Evolutionary conservation across 2,329 filamentous ascomycete genomes (phyloP).

Genomic region (Alternaria ventricosa): DNA sequence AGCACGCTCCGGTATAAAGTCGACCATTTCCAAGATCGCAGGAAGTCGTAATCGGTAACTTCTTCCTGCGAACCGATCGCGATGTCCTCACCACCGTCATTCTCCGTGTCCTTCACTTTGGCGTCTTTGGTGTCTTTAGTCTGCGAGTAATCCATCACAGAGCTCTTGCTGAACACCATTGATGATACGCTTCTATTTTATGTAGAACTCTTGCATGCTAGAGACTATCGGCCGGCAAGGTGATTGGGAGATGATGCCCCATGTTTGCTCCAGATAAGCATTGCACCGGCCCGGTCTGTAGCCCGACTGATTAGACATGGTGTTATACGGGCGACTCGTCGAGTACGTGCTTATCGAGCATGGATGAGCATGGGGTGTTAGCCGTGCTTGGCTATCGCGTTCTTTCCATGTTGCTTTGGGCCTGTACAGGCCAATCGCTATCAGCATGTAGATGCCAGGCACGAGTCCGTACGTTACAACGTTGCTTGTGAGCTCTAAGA

Average conservation of each 20-base stretch:
- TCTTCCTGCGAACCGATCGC: slow-evolving; percentile 5
- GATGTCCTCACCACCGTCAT: not conserved
- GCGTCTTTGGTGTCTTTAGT: slow-evolving; percentile 4
- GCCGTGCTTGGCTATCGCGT: not conserved
- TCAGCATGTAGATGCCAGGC: not conserved
- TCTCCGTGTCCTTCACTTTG: not conserved
- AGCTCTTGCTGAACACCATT: not conserved
- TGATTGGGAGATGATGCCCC: not conserved
- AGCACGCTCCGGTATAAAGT: slow-evolving; percentile 12
- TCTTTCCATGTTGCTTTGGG: not conserved
- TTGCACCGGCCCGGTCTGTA: slow-evolving; percentile 8
- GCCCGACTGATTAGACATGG: not conserved
- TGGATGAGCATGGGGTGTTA: not conserved
- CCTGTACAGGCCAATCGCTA: not conserved
- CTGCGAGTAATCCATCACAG: not conserved
- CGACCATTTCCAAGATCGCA: not conserved
- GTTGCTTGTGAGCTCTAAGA: not conserved
- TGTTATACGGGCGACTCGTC: not conserved
- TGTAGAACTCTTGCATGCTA: not conserved
- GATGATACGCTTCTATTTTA: not conserved
- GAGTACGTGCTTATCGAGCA: not conserved
- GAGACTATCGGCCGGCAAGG: not conserved
- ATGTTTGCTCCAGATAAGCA: slow-evolving; percentile 3
- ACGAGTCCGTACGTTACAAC: not conserved
- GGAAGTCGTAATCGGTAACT: not conserved